Evolutionary conservation across 768 basidiomycete species (phyloP).

Genomic region (Rhizopogon salebrosus): DNA sequence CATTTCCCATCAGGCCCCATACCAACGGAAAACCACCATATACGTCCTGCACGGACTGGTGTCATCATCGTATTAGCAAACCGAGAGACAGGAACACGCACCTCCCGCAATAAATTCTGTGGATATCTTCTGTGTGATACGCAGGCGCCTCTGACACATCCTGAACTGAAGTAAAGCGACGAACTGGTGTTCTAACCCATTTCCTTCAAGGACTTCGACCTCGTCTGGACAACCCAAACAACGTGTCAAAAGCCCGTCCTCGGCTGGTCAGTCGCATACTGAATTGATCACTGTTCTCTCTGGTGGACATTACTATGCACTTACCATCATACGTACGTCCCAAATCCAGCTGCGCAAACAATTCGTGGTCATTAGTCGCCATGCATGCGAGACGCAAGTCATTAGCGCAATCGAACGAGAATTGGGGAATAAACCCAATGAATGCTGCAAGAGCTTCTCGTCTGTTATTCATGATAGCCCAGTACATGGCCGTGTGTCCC

Average conservation of each 20-base stretch:
- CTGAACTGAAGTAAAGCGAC: constrained; percentile 41
- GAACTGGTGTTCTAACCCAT: constrained; percentile 43
- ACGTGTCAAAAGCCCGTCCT: constrained; percentile 32
- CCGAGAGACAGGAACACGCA: neutral
- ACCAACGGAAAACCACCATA: neutral
- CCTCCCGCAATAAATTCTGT: constrained; percentile 57
- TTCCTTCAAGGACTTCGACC: constrained; percentile 43
- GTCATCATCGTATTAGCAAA: neutral
- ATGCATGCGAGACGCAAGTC: constrained; percentile 62
- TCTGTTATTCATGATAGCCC: constrained; percentile 17
- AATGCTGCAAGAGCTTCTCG: constrained; percentile 21
- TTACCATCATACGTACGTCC: neutral
- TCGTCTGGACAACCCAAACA: constrained; percentile 36
- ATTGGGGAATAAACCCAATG: constrained; percentile 42
- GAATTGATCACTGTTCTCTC: neutral
- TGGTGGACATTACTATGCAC: neutral
- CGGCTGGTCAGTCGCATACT: neutral
- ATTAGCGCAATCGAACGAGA: constrained; percentile 33
- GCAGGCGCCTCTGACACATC: constrained; percentile 60
- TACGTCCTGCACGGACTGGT: neutral
- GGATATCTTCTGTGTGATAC: constrained; percentile 41
- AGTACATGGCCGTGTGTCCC: neutral
- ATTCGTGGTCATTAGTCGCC: neutral
- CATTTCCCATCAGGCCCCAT: constrained; percentile 8
- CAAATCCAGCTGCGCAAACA: neutral